Evolutionary conservation across 352 stramenopile species (phyloP).

Genomic region (Globisporangium paroecandrum): DNA sequence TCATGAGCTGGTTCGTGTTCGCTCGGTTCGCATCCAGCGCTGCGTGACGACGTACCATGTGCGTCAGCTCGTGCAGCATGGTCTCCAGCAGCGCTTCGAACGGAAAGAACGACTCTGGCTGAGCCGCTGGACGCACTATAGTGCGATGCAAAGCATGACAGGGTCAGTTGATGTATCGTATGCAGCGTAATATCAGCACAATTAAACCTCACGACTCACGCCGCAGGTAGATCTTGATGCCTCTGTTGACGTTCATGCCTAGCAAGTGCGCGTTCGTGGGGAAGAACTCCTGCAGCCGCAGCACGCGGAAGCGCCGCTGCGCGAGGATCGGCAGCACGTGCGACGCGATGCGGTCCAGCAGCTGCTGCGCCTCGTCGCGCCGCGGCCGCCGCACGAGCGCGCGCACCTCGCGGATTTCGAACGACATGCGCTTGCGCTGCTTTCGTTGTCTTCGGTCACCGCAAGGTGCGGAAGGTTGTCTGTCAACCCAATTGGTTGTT

Average conservation of each 20-base stretch:
- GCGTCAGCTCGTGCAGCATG: constrained; percentile 71
- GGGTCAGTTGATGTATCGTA: not conserved
- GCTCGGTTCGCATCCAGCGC: not conserved
- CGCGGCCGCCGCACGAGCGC: constrained; percentile 39
- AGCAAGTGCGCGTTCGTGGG: constrained; percentile 53
- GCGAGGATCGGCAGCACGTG: constrained; percentile 60
- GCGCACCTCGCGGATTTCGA: constrained; percentile 32
- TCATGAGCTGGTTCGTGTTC: not conserved
- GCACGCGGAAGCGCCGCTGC: constrained; percentile 50
- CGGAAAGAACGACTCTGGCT: constrained; percentile 29
- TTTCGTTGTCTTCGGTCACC: not conserved
- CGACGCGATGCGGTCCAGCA: constrained; percentile 46
- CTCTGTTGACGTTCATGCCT: constrained; percentile 79
- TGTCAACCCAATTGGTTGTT: not conserved
- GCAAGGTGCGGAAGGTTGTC: not conserved
- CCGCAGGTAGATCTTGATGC: constrained; percentile 68
- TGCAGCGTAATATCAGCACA: not conserved
- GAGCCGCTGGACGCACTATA: constrained; percentile 38
- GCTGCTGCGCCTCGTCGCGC: constrained; percentile 30
- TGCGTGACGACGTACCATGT: constrained; percentile 37
- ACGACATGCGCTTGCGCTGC: not conserved
- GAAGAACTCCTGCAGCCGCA: constrained; percentile 62
- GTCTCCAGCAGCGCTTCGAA: constrained; percentile 65
- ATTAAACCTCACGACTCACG: constrained; percentile 19
- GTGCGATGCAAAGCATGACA: not conserved